phyloP scores from a whole-genome alignment of 1,284 basidiomycete genomes.

The Omphalotus olearius region DNA sequence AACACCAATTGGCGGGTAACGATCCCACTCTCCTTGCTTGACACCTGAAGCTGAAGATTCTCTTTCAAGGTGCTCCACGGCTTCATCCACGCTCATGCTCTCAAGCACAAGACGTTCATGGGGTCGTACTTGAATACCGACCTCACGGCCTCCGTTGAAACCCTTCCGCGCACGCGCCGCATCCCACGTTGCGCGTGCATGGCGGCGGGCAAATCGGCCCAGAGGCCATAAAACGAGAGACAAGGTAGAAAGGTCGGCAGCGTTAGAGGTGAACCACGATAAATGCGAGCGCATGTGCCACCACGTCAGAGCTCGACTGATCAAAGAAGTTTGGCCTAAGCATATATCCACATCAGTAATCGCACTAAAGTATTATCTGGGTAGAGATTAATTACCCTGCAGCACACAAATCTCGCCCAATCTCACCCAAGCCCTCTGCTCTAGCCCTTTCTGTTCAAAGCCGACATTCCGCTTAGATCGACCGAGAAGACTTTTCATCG shows the following conservation, averaged over 20 bases:
- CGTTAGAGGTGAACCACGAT: slow-evolving; percentile 32
- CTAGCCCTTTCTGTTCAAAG: slow-evolving; percentile 39
- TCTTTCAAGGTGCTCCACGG: slow-evolving; percentile 35
- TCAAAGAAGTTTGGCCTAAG: slow-evolving; percentile 30
- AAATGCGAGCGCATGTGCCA: slow-evolving; percentile 42
- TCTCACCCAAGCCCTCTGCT: slow-evolving; percentile 49
- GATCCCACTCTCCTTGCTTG: slow-evolving; percentile 1
- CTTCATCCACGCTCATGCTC: slow-evolving; percentile 45
- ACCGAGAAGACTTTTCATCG: slow-evolving; percentile 26
- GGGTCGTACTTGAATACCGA: slow-evolving; percentile 28
- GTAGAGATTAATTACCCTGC: slow-evolving; percentile 27
- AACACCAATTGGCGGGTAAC: slow-evolving; percentile 39
- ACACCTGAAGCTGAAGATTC: background rate
- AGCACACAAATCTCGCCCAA: slow-evolving; percentile 49
- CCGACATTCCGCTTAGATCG: slow-evolving; percentile 20
- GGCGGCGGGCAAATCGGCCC: slow-evolving; percentile 23
- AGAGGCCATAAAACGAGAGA: slow-evolving; percentile 48
- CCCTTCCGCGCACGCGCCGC: slow-evolving; percentile 21
- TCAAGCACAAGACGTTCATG: slow-evolving; percentile 54
- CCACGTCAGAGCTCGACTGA: slow-evolving; percentile 46
- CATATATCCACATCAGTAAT: background rate
- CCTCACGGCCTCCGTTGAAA: slow-evolving; percentile 11
- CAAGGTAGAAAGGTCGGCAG: slow-evolving; percentile 51
- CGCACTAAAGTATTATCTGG: background rate
- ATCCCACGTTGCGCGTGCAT: slow-evolving; percentile 40